Base-by-base conservation (phyloP, 805 yeast species). In the Yamadazyma philogaea region DNA sequence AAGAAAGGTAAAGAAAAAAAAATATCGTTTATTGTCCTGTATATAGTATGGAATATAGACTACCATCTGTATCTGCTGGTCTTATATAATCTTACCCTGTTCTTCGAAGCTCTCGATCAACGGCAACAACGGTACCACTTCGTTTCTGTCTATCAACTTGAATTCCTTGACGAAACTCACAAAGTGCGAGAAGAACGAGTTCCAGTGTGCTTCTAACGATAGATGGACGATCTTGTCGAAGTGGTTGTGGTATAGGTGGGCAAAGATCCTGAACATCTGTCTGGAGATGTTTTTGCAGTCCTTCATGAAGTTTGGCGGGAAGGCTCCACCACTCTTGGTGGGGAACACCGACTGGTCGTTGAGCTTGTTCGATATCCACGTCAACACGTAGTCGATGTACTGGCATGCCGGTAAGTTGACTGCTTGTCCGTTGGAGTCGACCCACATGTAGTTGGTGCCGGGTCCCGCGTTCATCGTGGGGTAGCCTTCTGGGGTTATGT, bases 391-490 rank as follows among this genome's bases (percentile, higher is more conserved):
- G 49, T 93, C 98, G 40, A 93, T 91, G 63, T 91, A 93, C 51
- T 89, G 95, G 48, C 81, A 74, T 1, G 99, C 98, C 5, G 98
- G 97, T 21, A 93, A 74, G 41, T 89, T 84, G 12, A 87, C 79
- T 6, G 91, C 79, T 60, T 88, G 87, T 36, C 86, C 87, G 36
- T 58, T 59, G 43, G 82, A 78, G 62, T 87, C 96, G 16, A 88
- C 77, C 96, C 98, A 93, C 27, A 87, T 67, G 56, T 93, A 93
- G 55, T 89, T 96, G 4, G 90, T 82, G 44, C 82, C 82, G 2
- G 96, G 88, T 3, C 96, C 99, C 0, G 98, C 99, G 54, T 81
- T 88, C 99, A 93, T 93, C 1, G 91, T 83, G 10, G 96, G 96
- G 55, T 82, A 87, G 21, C 82, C 77, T 53, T 87, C 95, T 0